phyloP scores from a whole-genome alignment of 1,284 basidiomycete species.

The Microbotryum lychnidis-dioicae region DNA sequence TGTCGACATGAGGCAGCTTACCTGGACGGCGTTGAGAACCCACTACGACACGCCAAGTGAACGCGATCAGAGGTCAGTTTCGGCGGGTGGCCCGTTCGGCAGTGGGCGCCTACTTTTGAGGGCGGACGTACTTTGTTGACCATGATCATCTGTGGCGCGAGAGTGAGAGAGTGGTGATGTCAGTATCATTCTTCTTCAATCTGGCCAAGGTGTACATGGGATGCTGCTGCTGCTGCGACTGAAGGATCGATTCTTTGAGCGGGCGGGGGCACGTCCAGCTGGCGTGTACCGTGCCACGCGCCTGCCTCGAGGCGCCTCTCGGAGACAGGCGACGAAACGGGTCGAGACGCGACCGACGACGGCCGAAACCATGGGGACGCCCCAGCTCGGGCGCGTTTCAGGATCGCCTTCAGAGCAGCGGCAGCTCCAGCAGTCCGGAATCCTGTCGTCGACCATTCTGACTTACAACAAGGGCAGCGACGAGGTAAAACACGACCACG shows the following conservation, averaged over 20 bases:
- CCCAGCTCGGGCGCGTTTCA: not conserved
- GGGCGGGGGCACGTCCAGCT: not conserved
- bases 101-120: not conserved
- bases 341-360: slow-evolving; percentile 36
- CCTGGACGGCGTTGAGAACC: slow-evolving; percentile 31
- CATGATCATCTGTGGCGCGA: slow-evolving; percentile 32
- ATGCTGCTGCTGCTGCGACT: not conserved
- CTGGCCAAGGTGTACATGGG: no score
- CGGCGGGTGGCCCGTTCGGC: no score
- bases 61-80: slow-evolving; percentile 44
- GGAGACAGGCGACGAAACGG: slow-evolving; percentile 59
- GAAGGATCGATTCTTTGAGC: not conserved
- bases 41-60: slow-evolving; percentile 36
- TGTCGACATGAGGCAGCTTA: slow-evolving; percentile 4
- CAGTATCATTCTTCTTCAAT: not conserved
- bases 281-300: not conserved
- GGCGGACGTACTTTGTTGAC: slow-evolving; percentile 32
- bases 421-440: not conserved
- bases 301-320: slow-evolving; percentile 21
- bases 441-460: not conserved
- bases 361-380: not conserved
- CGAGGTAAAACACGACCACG: slow-evolving; percentile 54
- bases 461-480: slow-evolving; percentile 71
- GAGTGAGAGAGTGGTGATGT: not conserved
- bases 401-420: not conserved